Evolutionary conservation across 2,329 filamentous ascomycete genomes (phyloP), one percentile per base, ranked within the genome.

Genomic region (Colletotrichum sp.): DNA sequence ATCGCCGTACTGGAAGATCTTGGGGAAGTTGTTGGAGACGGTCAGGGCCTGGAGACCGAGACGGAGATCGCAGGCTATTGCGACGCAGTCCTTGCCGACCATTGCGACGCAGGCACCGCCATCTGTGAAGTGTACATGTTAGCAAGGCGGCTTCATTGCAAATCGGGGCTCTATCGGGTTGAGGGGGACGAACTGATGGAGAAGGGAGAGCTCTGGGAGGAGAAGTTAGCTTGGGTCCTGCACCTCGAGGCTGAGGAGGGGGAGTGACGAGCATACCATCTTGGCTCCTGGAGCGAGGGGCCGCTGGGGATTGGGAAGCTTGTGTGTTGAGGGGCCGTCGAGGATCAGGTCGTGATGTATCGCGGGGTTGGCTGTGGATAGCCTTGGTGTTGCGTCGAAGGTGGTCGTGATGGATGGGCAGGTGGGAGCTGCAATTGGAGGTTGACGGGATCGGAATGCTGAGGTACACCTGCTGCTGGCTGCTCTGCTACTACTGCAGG

Each of bases 21-120:
- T 99, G 88, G 97, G 97, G 90, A 98, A 98, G 93, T 98, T 97
- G 93, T 99, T 99, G 84, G 95, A 98, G 74, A 99, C 94, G 76
- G 97, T 99, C 82, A 99, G 90, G 82, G 97, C 91, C 88, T 99
- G 97, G 83, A 98, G 93, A 81, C 97, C 97, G 78, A 99, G 95
- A 77, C 97, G 96, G 78, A 99, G 95, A 87, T 99, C 97, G 89
- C 97, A 99, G 84, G 97, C 97, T 83, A 99, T 98, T 86, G 97
- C 97, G 75, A 99, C 97, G 86, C 97, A 99, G 92, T 98, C 96
- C 88, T 99, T 98, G 89, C 97, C 97, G 78, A 98, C 96, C 97
- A 98, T 98, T 86, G 96, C 96, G 78, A 98, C 95, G 87, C 94
- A 96, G 88, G 96, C 96, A 84, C 96, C 96, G 87, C 96, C 96